Evolutionary conservation across 2,329 filamentous ascomycete species (phyloP).

Genomic region (Xylaria sp.): DNA sequence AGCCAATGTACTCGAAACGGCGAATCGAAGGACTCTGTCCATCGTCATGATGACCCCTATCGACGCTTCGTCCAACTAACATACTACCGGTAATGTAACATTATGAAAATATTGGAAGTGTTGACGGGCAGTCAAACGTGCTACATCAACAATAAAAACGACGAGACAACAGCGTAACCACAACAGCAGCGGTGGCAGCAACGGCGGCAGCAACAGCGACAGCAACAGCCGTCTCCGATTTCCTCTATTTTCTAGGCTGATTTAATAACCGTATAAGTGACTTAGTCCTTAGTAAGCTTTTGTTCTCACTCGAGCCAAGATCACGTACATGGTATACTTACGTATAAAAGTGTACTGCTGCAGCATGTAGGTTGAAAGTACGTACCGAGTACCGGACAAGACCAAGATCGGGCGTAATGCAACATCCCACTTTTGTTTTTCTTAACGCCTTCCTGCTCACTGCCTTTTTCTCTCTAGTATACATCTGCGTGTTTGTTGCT

Average conservation of each 20-base stretch:
- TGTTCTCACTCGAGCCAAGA: slow-evolving; percentile 2
- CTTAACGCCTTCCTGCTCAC: slow-evolving; percentile 20
- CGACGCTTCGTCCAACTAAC: neutral
- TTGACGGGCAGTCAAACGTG: neutral
- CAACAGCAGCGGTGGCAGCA: neutral
- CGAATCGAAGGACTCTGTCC: neutral
- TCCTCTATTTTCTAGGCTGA: neutral
- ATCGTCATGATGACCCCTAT: neutral
- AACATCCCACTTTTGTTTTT: slow-evolving; percentile 22
- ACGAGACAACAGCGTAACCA: too few relatives aligned
- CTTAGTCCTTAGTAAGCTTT: neutral
- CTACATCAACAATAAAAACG: too few relatives aligned
- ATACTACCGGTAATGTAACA: neutral
- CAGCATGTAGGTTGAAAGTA: neutral
- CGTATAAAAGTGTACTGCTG: neutral
- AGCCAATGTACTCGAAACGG: neutral
- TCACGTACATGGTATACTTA: neutral
- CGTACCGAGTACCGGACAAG: slow-evolving; percentile 20
- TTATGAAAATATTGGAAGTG: neutral
- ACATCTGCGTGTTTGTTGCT: neutral
- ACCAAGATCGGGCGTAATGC: slow-evolving; percentile 27
- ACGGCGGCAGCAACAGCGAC: neutral
- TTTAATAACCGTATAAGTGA: neutral
- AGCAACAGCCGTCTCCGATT: neutral
- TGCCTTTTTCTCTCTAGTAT: slow-evolving; percentile 21